These are phyloP conservation scores for Ophiostoma populinum DNA, from an alignment of 2,329 filamentous ascomycete species.

Conservation along the genomic window DNA sequence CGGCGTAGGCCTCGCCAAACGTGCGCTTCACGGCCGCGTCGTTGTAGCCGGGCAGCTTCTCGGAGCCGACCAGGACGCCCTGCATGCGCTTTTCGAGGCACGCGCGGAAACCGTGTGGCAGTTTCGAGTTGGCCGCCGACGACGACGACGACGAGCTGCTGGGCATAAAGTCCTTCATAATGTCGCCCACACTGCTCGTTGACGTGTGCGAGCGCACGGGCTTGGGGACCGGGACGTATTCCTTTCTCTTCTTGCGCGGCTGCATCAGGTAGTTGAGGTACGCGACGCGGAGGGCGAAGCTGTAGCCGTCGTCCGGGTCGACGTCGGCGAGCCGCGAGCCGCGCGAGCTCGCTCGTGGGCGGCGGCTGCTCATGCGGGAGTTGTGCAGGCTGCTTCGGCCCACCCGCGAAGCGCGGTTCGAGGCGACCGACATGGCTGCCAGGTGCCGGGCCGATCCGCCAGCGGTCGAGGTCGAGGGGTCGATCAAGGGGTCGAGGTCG, in stretches of 20 bases:
- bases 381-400: slow-evolving; percentile 28
- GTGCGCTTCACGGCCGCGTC: slow-evolving; percentile 84
- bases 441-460: slow-evolving; percentile 5
- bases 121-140: slow-evolving; percentile 38
- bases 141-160: slow-evolving; percentile 20
- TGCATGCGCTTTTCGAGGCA: slow-evolving; percentile 55
- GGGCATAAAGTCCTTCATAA: slow-evolving; percentile 68
- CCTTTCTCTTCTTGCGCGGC: slow-evolving; percentile 73
- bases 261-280: slow-evolving; percentile 88
- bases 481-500: background rate
- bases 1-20: slow-evolving; percentile 87
- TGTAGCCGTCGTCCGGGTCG: slow-evolving; percentile 69
- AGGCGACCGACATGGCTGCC: slow-evolving; percentile 31
- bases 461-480: background rate
- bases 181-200: slow-evolving; percentile 56
- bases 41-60: slow-evolving; percentile 73
- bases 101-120: slow-evolving; percentile 36
- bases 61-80: slow-evolving; percentile 63
- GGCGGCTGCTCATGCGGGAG: slow-evolving; percentile 23
- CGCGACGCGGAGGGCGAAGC: slow-evolving; percentile 75
- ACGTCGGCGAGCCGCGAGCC: slow-evolving; percentile 25
- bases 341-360: slow-evolving; percentile 27
- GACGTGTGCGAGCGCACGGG: slow-evolving; percentile 15
- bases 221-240: slow-evolving; percentile 52
- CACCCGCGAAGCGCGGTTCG: slow-evolving; percentile 28